Evolutionary conservation across 768 basidiomycete species (phyloP).

Genomic region (Suillus americanus): DNA sequence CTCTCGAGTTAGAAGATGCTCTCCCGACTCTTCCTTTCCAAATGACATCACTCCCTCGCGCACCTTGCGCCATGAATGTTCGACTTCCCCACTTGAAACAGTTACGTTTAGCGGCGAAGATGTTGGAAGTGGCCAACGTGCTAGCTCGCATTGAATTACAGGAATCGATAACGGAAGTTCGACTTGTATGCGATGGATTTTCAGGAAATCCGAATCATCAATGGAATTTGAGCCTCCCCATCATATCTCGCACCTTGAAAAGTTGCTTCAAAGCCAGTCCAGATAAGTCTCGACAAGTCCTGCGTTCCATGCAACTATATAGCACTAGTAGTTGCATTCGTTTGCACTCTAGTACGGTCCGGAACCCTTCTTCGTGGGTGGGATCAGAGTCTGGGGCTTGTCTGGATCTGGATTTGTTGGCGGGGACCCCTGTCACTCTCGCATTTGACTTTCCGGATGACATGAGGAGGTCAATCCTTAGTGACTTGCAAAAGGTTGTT

Average conservation of each 20-base stretch:
- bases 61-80: background rate
- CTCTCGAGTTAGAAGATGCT: slow-evolving; percentile 35
- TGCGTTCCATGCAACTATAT: background rate
- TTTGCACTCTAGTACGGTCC: background rate
- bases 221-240: background rate
- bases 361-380: background rate
- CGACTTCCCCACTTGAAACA: background rate
- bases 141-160: background rate
- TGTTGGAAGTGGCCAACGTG: background rate
- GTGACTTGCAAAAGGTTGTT: background rate
- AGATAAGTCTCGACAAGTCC: background rate
- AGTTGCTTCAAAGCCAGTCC: background rate
- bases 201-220: background rate
- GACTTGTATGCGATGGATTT: background rate
- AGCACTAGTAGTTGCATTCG: background rate
- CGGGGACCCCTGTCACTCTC: background rate
- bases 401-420: background rate
- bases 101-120: background rate
- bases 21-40: slow-evolving; percentile 23
- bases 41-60: background rate
- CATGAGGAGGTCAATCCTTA: background rate
- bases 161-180: background rate
- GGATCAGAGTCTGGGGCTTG: background rate
- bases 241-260: background rate
- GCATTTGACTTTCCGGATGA: background rate